phyloP scores from a whole-genome alignment of 169 alveolate genomes.

The Plasmodium gonderi region DNA sequence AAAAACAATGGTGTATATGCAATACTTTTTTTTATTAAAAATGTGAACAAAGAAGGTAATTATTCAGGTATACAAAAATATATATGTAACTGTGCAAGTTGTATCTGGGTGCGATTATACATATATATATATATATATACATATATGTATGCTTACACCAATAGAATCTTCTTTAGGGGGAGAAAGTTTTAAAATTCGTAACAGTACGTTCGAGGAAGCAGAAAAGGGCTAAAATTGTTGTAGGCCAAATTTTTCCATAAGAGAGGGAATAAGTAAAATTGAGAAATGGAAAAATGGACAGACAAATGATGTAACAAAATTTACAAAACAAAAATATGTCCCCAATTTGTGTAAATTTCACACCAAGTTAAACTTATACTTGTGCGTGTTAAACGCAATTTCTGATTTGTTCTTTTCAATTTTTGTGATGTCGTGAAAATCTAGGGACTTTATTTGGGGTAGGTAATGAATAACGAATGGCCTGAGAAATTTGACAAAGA shows the following conservation, averaged over 20 bases:
- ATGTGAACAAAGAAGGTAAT: neutral
- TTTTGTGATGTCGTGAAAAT: constrained; percentile 64
- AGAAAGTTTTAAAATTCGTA: neutral
- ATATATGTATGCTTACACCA: neutral
- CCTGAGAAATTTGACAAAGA: neutral
- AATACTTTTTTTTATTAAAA: neutral
- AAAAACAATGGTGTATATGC: neutral
- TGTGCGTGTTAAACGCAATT: constrained; percentile 62
- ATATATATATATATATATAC: too few relatives aligned
- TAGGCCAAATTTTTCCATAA: too few relatives aligned
- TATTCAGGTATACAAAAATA: neutral
- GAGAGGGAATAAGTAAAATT: too few relatives aligned
- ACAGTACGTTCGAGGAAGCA: neutral
- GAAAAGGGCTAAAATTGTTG: neutral
- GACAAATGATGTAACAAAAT: neutral
- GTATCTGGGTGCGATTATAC: too few relatives aligned
- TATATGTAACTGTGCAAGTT: neutral
- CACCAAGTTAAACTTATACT: constrained; percentile 53
- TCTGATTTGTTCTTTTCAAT: constrained; percentile 64
- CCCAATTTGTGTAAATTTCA: neutral
- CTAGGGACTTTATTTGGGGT: constrained; percentile 70
- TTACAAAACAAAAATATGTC: neutral
- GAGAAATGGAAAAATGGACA: neutral
- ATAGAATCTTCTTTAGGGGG: neutral
- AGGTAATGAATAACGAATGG: constrained; percentile 52